These are phyloP conservation scores for Orobanche coerulescens DNA, from an alignment of 257 asterid genomes.

Conservation along the genomic window DNA sequence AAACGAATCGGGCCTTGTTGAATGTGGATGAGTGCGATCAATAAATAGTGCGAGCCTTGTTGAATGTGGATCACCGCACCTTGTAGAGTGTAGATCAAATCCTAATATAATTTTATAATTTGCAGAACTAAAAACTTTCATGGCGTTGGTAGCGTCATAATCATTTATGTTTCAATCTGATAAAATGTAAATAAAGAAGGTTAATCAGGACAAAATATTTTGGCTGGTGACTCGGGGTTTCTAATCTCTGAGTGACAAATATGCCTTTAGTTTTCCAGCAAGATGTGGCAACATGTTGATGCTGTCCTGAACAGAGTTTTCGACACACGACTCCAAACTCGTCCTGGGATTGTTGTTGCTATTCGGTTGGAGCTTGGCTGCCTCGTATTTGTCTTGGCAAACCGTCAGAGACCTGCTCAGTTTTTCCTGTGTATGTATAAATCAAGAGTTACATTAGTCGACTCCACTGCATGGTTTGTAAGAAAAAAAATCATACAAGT, in stretches of 20 bases:
- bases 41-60: no score
- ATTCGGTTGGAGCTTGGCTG: constrained; percentile 50
- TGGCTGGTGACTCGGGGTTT: background rate
- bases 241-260: constrained; percentile 38
- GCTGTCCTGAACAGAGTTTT: constrained; percentile 53
- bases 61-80: no score
- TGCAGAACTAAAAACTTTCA: background rate
- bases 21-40: no score
- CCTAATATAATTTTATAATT: no score
- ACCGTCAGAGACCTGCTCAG: constrained; percentile 63
- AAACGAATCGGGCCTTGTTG: no score
- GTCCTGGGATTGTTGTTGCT: constrained; percentile 30
- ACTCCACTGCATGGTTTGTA: background rate
- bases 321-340: constrained; percentile 72
- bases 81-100: no score
- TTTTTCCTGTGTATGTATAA: constrained; percentile 41
- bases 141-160: background rate
- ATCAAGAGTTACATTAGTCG: background rate
- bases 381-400: constrained; percentile 84
- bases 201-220: background rate
- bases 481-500: background rate
- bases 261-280: constrained; percentile 52
- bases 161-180: constrained; percentile 15
- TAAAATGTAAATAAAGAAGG: background rate
- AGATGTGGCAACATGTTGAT: constrained; percentile 57